phyloP scores from a whole-genome alignment of 768 basidiomycete genomes.

The Trametes elegans region DNA sequence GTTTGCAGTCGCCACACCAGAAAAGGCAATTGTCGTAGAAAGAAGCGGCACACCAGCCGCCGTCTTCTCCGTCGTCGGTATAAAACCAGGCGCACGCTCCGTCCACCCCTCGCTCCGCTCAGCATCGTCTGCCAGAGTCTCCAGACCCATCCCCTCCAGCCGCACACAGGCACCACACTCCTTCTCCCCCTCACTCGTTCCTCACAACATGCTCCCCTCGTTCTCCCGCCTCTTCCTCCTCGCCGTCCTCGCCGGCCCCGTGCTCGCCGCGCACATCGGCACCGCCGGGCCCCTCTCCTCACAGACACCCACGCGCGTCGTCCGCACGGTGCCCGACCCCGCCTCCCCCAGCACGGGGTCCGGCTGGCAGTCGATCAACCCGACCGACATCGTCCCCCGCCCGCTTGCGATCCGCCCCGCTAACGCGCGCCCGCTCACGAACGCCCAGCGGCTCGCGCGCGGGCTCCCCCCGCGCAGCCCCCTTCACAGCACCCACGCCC shows the following conservation, averaged over 20 bases:
- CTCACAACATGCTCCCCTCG: neutral
- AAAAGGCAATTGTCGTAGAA: too few relatives aligned
- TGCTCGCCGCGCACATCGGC: neutral
- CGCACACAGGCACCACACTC: neutral
- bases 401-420: constrained; percentile 1
- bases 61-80: too few relatives aligned
- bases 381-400: neutral
- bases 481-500: neutral
- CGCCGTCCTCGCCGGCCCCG: neutral
- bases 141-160: too few relatives aligned
- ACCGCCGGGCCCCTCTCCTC: neutral
- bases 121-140: too few relatives aligned
- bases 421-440: constrained; percentile 7
- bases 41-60: too few relatives aligned
- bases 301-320: neutral
- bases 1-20: too few relatives aligned
- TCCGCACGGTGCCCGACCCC: neutral
- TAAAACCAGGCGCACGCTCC: too few relatives aligned
- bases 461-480: constrained; percentile 22
- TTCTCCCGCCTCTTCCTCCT: neutral
- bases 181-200: neutral
- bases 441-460: constrained; percentile 19
- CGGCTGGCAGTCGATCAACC: too few relatives aligned
- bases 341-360: neutral
- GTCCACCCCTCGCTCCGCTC: too few relatives aligned